Conservation (phyloP, 805 yeast species). For the Myxozyma geophila region DNA sequence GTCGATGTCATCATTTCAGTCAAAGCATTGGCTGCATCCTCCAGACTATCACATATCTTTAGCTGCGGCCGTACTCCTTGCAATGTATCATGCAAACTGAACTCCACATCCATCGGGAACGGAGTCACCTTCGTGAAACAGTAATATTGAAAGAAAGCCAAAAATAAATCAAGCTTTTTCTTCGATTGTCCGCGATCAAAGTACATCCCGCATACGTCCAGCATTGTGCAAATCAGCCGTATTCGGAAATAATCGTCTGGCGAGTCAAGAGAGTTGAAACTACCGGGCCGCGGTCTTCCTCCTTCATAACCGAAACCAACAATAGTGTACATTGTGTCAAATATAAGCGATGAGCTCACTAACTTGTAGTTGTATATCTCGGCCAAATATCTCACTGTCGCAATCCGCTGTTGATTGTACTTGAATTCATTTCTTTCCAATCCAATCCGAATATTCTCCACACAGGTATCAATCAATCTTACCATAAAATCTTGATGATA, state of each 20-base stretch:
- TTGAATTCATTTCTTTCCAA: slow-evolving; percentile 67
- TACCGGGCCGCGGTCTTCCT: slow-evolving; percentile 57
- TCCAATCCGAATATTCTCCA: slow-evolving; percentile 69
- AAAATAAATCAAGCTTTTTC: slow-evolving; percentile 48
- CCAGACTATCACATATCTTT: slow-evolving; percentile 47
- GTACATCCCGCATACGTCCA: slow-evolving; percentile 45
- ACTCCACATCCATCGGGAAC: slow-evolving; percentile 68
- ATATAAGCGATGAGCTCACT: slow-evolving; percentile 52
- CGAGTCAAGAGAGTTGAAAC: slow-evolving; percentile 55
- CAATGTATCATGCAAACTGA: slow-evolving; percentile 55
- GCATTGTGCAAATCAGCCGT: slow-evolving; percentile 55
- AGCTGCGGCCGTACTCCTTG: slow-evolving; percentile 45
- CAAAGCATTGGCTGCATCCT: slow-evolving; percentile 53
- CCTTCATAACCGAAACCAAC: slow-evolving; percentile 68
- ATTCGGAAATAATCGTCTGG: slow-evolving; percentile 75
- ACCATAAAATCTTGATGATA: slow-evolving; percentile 51
- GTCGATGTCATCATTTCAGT: slow-evolving; percentile 24
- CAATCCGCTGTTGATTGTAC: slow-evolving; percentile 61
- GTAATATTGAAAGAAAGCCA: slow-evolving; percentile 74
- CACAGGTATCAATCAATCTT: slow-evolving; percentile 60
- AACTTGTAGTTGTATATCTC: slow-evolving; percentile 58
- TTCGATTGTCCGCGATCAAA: slow-evolving; percentile 29
- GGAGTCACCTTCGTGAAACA: slow-evolving; percentile 57
- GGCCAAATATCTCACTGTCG: slow-evolving; percentile 64
- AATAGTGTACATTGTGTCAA: slow-evolving; percentile 60